Evolutionary conservation across 2,329 filamentous ascomycete species (phyloP).

Genomic region (Botrytis deweyae): DNA sequence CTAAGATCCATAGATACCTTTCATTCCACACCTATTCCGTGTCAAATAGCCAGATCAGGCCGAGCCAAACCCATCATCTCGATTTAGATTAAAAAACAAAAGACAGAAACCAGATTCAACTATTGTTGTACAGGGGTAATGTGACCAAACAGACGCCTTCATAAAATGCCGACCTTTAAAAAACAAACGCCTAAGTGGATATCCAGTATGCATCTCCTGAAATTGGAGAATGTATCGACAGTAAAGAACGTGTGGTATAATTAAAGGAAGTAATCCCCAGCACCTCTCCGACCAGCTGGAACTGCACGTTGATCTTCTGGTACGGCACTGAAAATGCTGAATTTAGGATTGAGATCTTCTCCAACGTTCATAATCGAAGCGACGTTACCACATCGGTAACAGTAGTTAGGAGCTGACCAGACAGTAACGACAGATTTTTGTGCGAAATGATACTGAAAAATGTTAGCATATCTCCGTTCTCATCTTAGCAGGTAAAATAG

Average conservation of each 20-base stretch:
- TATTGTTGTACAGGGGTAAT: slow-evolving; percentile 19
- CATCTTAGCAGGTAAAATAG: not conserved
- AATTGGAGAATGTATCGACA: slow-evolving; percentile 15
- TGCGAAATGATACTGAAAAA: slow-evolving; percentile 77
- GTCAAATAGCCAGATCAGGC: not conserved
- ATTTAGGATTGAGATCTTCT: slow-evolving; percentile 81
- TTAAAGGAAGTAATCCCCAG: slow-evolving; percentile 67
- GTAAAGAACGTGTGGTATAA: slow-evolving; percentile 20
- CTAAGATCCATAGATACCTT: slow-evolving; percentile 3
- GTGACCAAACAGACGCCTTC: slow-evolving; percentile 16
- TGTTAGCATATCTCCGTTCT: slow-evolving; percentile 35
- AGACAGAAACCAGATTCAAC: slow-evolving; percentile 19
- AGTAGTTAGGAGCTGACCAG: slow-evolving; percentile 54
- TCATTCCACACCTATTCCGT: not conserved
- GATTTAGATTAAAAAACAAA: slow-evolving; percentile 4
- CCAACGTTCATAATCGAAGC: slow-evolving; percentile 86
- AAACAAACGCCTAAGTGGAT: slow-evolving; percentile 14
- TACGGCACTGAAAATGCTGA: slow-evolving; percentile 90
- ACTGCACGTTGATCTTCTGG: slow-evolving; percentile 81
- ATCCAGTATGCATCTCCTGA: slow-evolving; percentile 18
- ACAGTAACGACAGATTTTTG: slow-evolving; percentile 89
- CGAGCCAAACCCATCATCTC: slow-evolving; percentile 9
- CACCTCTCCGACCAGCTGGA: slow-evolving; percentile 66
- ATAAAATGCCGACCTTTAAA: slow-evolving; percentile 17
- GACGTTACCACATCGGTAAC: slow-evolving; percentile 52